These are phyloP conservation scores for Citrullus mucosospermus DNA, from an alignment of 306 rosid genomes.

Conservation along the genomic window DNA sequence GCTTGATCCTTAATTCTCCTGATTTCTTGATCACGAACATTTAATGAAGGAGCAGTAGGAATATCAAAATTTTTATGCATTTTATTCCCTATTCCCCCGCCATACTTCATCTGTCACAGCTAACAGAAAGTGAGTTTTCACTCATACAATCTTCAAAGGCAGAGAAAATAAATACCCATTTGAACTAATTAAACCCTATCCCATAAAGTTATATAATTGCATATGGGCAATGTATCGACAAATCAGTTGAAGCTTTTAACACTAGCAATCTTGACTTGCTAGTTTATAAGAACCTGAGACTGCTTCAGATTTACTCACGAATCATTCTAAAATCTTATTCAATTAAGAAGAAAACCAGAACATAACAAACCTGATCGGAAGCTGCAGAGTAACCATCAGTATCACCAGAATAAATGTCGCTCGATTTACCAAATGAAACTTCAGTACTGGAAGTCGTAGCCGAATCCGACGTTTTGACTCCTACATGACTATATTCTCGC, in stretches of 20 bases:
- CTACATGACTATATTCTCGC: not conserved
- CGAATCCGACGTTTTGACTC: slow-evolving; percentile 9
- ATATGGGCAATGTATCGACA: not conserved
- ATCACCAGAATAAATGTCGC: slow-evolving; percentile 40
- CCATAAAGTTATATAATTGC: not conserved
- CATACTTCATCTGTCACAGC: slow-evolving; percentile 21
- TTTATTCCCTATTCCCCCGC: slow-evolving; percentile 36
- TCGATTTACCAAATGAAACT: slow-evolving; percentile 59
- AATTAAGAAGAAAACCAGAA: not conserved
- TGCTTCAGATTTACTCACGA: slow-evolving; percentile 1
- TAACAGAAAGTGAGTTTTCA: slow-evolving; percentile 12
- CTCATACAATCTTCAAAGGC: not conserved
- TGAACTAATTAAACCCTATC: not conserved
- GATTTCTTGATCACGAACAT: slow-evolving; percentile 45
- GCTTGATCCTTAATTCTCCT: not conserved
- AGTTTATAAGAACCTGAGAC: not conserved
- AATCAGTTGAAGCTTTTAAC: not conserved
- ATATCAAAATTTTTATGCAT: slow-evolving; percentile 41
- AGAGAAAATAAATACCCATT: not conserved
- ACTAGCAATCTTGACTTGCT: not conserved
- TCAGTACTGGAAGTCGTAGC: slow-evolving; percentile 75
- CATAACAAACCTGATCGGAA: slow-evolving; percentile 42
- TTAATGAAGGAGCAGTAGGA: slow-evolving; percentile 84
- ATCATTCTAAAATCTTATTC: not conserved
- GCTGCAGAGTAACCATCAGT: slow-evolving; percentile 72